Evolutionary conservation across 768 basidiomycete species (phyloP), one percentile per base, ranked within the genome.

Genomic region (Boletus sp.): DNA sequence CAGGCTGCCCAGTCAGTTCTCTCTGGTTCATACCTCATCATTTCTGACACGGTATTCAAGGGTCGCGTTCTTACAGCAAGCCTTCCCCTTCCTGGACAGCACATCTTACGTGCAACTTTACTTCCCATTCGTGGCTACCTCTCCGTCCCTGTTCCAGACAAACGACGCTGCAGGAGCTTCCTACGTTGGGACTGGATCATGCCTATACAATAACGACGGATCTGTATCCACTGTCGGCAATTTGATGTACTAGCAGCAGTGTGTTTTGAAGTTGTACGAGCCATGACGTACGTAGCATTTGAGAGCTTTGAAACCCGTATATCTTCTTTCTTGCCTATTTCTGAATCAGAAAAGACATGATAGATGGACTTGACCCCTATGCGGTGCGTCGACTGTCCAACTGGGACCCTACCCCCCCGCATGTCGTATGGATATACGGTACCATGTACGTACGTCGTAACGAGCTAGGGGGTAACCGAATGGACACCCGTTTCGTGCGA

Each of bases 111-210:
- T 75, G 8, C 30, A 63, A 14, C 65, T 76, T 45, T 75, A 75
- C 56, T 75, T 76, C 64, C 73, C 73, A 39, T 75, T 75, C 59
- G 32, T 76, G 24, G 73, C 75, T 2, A 70, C 66, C 5, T 57
- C 72, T n/a, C 65, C 75, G 1, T 37, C 58, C 14, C 44, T 75
- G n/a, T 59, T 71, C 18, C 2, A 52, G 9, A 36, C 32, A 11
- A 50, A 76, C 41, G 64, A 70, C 24, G 15, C 61, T 4, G 1
- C 14, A 1, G 73, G 55, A 3, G 55, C 17, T 14, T 0, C 39
- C 10, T 54, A 32, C 9, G 64, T 62, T 8, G 74, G 72, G 15
- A 71, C 68, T 1, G 67, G 72, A 20, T 71, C 66, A 1, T 69
- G 73, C 55, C 56, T 76, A n/a, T 76, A 64, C 56, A 71, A 69